Evolutionary conservation across 345 rosid genomes (phyloP).

Genomic region (Citrus medica): DNA sequence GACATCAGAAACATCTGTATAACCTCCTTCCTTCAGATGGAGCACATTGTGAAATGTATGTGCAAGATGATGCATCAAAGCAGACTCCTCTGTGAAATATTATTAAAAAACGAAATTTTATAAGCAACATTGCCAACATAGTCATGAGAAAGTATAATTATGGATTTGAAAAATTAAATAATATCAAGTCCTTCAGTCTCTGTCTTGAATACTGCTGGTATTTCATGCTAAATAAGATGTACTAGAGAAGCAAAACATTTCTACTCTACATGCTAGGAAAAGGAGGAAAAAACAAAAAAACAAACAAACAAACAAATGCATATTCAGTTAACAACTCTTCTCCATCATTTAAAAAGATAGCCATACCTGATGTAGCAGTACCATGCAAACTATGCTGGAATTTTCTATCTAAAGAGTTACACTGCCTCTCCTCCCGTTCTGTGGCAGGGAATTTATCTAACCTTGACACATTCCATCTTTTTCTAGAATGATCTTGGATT

Average conservation of each 20-base stretch:
- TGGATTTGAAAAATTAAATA: neutral
- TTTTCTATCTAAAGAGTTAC: slow-evolving; percentile 7
- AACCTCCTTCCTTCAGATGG: slow-evolving; percentile 40
- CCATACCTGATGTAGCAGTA: slow-evolving; percentile 7
- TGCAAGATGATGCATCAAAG: slow-evolving; percentile 18
- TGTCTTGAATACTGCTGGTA: neutral
- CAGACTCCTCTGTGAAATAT: slow-evolving; percentile 14
- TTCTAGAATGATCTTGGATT: slow-evolving; percentile 34
- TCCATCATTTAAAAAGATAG: neutral
- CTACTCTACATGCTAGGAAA: neutral
- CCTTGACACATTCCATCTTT: slow-evolving; percentile 48
- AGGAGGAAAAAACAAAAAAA: too few relatives aligned
- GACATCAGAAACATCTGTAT: slow-evolving; percentile 55
- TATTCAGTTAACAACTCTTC: neutral
- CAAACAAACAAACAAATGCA: too few relatives aligned
- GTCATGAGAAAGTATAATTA: neutral
- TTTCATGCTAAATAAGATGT: neutral
- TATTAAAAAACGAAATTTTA: neutral
- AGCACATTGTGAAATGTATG: slow-evolving; percentile 34
- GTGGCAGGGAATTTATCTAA: slow-evolving; percentile 10
- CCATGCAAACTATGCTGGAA: neutral
- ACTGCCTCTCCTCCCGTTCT: neutral
- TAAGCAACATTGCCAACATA: neutral
- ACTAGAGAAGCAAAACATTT: neutral
- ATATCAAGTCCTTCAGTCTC: neutral